Percentiles rank a stretch among this genome's conserved stretches.
phyloP scores from a whole-genome alignment of 73 alveolate genomes.

The Paramecium sonneborni region DNA sequence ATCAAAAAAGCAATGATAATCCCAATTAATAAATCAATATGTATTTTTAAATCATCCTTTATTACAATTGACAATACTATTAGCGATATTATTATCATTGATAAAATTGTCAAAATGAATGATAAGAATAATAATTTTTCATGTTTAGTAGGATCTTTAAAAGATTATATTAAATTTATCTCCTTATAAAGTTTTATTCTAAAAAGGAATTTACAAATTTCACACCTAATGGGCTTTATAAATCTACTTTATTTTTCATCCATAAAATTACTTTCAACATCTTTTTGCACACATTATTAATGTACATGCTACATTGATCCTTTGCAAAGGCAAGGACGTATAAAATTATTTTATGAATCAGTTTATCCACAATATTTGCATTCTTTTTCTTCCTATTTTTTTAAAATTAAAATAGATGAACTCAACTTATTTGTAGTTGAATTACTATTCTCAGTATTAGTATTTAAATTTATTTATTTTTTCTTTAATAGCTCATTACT shows the following conservation, averaged over 20 bases:
- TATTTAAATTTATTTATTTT: not conserved
- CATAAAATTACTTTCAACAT: not conserved
- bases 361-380: not conserved
- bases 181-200: not conserved
- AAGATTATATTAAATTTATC: not conserved
- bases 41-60: not conserved
- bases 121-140: not conserved
- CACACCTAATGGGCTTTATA: not conserved
- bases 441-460: not conserved
- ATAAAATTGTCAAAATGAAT: not conserved
- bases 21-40: not conserved
- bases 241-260: not conserved
- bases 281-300: not conserved
- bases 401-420: not conserved
- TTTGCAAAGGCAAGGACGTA: not conserved
- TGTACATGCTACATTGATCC: slow-evolving; percentile 12
- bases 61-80: not conserved
- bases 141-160: not conserved
- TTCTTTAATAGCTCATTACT: not conserved
- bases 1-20: not conserved
- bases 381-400: not conserved
- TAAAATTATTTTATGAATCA: not conserved
- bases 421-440: not conserved
- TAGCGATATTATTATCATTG: not conserved
- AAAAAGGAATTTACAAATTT: not conserved